Percentiles rank a stretch among this genome's conserved stretches.
Evolutionary conservation across 306 rosid genomes (phyloP).

Genomic region (Potentilla sterilis): DNA sequence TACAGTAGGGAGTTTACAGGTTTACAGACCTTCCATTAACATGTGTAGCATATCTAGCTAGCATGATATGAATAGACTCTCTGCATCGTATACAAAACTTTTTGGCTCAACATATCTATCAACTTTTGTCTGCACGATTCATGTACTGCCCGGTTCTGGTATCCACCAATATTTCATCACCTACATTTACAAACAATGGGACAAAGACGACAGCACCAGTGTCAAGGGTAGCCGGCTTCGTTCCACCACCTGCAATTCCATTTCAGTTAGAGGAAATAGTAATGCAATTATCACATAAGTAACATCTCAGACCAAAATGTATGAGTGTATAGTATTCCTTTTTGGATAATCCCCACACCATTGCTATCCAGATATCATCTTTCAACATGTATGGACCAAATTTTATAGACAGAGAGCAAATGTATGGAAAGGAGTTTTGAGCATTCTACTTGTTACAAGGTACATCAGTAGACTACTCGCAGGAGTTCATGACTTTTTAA

Average conservation of each 20-base stretch:
- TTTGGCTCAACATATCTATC: slow-evolving; percentile 23
- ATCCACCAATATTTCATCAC: slow-evolving; percentile 78
- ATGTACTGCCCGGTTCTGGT: slow-evolving; percentile 89
- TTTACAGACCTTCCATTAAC: slow-evolving; percentile 23
- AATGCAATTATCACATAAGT: background rate
- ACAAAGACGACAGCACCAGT: slow-evolving; percentile 83
- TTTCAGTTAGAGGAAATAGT: slow-evolving; percentile 11
- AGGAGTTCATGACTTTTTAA: background rate
- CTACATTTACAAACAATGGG: slow-evolving; percentile 73
- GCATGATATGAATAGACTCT: slow-evolving; percentile 10
- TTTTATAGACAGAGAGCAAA: background rate
- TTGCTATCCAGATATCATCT: background rate
- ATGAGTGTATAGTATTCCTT: background rate
- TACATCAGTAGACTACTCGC: background rate
- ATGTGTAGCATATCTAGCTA: slow-evolving; percentile 11
- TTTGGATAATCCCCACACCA: background rate
- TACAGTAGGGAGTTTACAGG: background rate
- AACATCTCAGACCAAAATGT: background rate
- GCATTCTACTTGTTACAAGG: background rate
- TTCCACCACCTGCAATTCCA: slow-evolving; percentile 78
- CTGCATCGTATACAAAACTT: slow-evolving; percentile 12
- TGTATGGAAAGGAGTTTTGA: background rate
- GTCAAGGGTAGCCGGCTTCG: slow-evolving; percentile 92
- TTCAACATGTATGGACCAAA: background rate
- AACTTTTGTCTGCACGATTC: slow-evolving; percentile 50